Percentiles rank a stretch among this genome's conserved stretches.
Evolutionary conservation across 371 early-diverging fungal genomes (phyloP).

Genomic region (Mortierella sp.): DNA sequence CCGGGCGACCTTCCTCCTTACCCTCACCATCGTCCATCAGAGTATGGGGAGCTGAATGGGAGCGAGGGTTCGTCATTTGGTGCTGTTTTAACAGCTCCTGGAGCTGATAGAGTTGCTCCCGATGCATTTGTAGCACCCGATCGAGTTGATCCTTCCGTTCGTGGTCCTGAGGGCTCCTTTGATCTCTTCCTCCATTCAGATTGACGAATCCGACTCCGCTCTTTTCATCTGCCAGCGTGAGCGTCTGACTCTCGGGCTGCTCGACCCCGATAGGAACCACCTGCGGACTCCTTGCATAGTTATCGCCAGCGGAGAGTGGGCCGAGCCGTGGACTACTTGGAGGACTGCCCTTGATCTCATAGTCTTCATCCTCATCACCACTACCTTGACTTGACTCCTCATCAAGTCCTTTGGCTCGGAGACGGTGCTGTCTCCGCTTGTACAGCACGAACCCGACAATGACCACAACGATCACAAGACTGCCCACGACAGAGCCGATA

Average conservation of each 20-base stretch:
- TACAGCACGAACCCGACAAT: neutral
- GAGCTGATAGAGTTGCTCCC: neutral
- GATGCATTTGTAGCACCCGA: neutral
- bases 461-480: neutral
- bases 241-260: neutral
- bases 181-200: neutral
- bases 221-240: neutral
- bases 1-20: neutral
- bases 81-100: neutral
- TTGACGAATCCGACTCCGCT: neutral
- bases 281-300: neutral
- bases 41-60: neutral
- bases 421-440: neutral
- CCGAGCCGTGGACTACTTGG: neutral
- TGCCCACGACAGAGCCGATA: neutral
- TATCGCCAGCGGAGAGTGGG: neutral
- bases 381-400: neutral
- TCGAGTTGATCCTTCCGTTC: neutral
- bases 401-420: neutral
- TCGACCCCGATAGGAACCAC: neutral
- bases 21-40: neutral
- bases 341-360: neutral
- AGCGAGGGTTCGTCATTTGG: neutral
- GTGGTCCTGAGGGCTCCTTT: neutral
- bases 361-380: neutral